Evolutionary conservation across 192 early-diverging fungal genomes (phyloP).

Genomic region (Pilaira anomala): DNA sequence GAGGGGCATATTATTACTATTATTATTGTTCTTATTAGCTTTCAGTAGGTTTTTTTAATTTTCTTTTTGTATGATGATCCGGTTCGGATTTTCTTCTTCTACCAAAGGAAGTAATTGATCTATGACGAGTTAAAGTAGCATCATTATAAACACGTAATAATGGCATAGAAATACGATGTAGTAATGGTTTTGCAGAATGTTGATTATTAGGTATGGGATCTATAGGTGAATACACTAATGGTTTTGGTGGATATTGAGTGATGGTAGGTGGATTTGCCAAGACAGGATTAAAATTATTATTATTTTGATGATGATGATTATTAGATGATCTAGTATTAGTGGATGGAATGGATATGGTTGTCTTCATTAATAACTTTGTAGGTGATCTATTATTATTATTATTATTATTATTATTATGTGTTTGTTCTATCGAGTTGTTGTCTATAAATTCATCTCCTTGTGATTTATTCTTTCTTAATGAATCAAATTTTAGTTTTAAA

Average conservation of each 20-base stretch:
- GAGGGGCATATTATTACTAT: background rate
- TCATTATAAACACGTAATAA: background rate
- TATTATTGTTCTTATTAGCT: background rate
- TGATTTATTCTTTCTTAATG: constrained; percentile 11
- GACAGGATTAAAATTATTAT: too few relatives aligned
- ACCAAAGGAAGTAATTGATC: too few relatives aligned
- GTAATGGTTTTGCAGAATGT: background rate
- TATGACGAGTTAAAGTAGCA: too few relatives aligned
- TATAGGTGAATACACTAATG: constrained; percentile 27
- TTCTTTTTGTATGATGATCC: background rate
- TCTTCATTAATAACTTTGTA: constrained; percentile 6
- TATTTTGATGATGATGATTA: background rate
- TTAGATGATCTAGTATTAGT: constrained; percentile 16
- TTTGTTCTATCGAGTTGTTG: background rate
- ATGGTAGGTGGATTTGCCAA: constrained; percentile 19
- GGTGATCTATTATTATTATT: background rate
- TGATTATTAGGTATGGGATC: constrained; percentile 8
- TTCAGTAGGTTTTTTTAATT: background rate
- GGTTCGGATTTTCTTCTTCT: constrained; percentile 1
- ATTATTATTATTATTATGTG: background rate
- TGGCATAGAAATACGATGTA: constrained; percentile 21
- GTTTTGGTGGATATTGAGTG: constrained; percentile 28
- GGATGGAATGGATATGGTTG: constrained; percentile 8
- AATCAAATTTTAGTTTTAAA: constrained; percentile 16
- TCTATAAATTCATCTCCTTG: constrained; percentile 12